Percentiles rank a stretch among this genome's conserved stretches.
These are phyloP conservation scores for Cubamyces lactineus DNA, from an alignment of 768 basidiomycete genomes.

Conservation along the genomic window DNA sequence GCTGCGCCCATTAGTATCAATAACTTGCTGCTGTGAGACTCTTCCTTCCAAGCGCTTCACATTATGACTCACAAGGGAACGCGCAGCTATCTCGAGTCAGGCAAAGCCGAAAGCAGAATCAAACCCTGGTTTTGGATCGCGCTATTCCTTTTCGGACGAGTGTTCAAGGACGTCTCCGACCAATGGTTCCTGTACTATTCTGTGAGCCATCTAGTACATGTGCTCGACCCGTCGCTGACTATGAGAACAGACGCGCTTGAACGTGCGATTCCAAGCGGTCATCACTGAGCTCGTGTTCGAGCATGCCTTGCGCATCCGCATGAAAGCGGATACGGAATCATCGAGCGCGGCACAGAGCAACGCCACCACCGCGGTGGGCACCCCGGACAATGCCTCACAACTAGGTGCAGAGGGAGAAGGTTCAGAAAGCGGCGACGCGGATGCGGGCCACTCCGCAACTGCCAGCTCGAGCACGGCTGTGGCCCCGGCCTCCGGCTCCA, in stretches of 20 bases:
- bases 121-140: conserved; percentile 56
- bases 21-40: conserved; percentile 40
- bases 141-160: conserved; percentile 39
- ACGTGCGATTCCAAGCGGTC: conserved; percentile 54
- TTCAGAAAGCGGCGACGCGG: conserved; percentile 12
- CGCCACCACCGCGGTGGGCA: conserved; percentile 23
- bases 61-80: neutral
- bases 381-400: conserved; percentile 26
- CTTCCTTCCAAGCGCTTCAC: neutral
- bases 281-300: conserved; percentile 58
- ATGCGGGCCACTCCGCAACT: neutral
- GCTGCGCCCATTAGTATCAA: conserved; percentile 40
- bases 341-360: conserved; percentile 12
- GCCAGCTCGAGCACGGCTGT: conserved; percentile 15
- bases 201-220: conserved; percentile 14
- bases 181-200: conserved; percentile 47
- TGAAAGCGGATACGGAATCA: conserved; percentile 47
- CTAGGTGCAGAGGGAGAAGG: neutral
- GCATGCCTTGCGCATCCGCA: conserved; percentile 63
- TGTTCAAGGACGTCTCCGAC: conserved; percentile 39
- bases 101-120: conserved; percentile 39
- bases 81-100: conserved; percentile 41
- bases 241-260: conserved; percentile 40
- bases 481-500: neutral
- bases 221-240: neutral